Base-by-base conservation (phyloP, 805 yeast genomes). In the Candida ulmi region DNA sequence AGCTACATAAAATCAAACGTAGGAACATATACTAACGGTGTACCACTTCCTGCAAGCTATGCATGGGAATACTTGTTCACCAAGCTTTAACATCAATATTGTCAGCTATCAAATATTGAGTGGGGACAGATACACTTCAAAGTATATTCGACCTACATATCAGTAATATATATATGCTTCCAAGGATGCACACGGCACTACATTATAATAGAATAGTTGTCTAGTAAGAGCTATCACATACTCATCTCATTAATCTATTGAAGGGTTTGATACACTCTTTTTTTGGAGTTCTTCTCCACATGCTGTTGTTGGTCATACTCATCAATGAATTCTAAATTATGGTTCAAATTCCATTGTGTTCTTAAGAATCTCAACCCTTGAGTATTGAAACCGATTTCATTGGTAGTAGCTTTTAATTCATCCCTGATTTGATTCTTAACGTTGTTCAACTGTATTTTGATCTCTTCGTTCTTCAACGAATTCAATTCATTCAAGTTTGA, bases 401-500 rank as follows among this genome's bases (percentile, higher is more conserved):
- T 67, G 13, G 74, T 66, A 17, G 77, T 76, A 3, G 57, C 51
- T 35, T 64, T 62, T 38, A 93, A 65, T 39, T 77, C 75, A 1
- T 40, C 50, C 45, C 95, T 72, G 40, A 93, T 65, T 48, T 76
- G 76, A 8, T 60, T 58, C 52, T 82, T 83, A 33, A 91, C 83
- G 21, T 66, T 66, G 23, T 74, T 71, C 35, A 93, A 66, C 51
- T 80, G 85, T 38, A 71, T 69, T 55, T 83, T 81, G 55, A 88
- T 65, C 15, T 55, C 58, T 36, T 76, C 77, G 53, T 83, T 85
- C 45, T 72, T 78, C 59, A 83, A 84, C 39, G 75, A 66, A 17
- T 84, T 78, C 48, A 93, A 66, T 63, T 93, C 98, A 56, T 76
- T 78, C 47, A 88, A 80, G 55, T 90, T 88, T 18, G 78, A 68